These are phyloP conservation scores for Starmerella potacharoeniae DNA, from an alignment of 805 yeast genomes.

Conservation along the genomic window DNA sequence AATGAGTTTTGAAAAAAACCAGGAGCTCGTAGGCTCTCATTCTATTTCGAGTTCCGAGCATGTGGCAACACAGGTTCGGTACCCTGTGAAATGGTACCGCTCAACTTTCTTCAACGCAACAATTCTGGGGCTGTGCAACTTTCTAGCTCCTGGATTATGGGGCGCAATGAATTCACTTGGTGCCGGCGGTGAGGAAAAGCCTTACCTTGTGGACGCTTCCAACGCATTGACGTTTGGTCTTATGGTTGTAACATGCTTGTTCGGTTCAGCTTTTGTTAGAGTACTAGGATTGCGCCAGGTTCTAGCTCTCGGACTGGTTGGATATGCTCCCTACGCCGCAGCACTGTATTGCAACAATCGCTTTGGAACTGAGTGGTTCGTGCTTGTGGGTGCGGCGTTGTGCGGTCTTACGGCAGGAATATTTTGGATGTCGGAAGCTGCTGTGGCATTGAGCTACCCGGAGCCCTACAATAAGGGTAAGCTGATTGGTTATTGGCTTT, in stretches of 20 bases:
- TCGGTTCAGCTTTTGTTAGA: conserved; percentile 13
- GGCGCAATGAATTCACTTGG: conserved; percentile 22
- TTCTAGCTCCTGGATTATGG: conserved; percentile 24
- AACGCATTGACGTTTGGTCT: conserved; percentile 20
- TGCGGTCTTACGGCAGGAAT: conserved; percentile 24
- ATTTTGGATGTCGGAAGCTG: conserved; percentile 23
- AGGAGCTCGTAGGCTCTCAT: not conserved
- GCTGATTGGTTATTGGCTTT: conserved; percentile 21
- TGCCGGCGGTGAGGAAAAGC: conserved; percentile 20
- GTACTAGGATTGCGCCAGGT: conserved; percentile 17
- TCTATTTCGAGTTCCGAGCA: not conserved
- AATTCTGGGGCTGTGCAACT: conserved; percentile 18
- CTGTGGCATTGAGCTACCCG: conserved; percentile 21
- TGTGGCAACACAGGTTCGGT: not conserved
- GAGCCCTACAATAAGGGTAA: conserved; percentile 20
- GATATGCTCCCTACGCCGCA: conserved; percentile 23
- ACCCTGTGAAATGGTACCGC: conserved; percentile 15
- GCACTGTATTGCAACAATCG: conserved; percentile 20
- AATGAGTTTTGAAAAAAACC: not conserved
- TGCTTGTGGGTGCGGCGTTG: conserved; percentile 19
- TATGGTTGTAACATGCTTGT: conserved; percentile 16
- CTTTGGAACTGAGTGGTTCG: conserved; percentile 22
- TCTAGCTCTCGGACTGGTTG: conserved; percentile 19
- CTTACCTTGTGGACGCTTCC: conserved; percentile 19
- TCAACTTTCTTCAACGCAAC: conserved; percentile 18